Conservation (phyloP, 129 eudicot species). For the Centaurea solstitialis region DNA sequence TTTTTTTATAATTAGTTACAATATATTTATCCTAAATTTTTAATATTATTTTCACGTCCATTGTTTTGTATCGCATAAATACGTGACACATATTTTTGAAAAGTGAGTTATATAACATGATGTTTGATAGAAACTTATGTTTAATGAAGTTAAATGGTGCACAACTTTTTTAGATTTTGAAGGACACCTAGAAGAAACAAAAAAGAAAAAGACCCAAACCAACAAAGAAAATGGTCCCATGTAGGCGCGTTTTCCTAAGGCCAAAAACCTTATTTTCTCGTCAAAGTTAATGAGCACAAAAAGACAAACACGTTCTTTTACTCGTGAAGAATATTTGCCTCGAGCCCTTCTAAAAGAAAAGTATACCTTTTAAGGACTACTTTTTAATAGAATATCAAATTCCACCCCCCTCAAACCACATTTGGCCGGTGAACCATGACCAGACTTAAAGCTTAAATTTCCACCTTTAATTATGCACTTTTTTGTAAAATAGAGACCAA, state of each 20-base stretch:
- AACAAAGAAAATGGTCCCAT: background rate
- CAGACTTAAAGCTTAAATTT: constrained; percentile 21
- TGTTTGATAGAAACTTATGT: background rate
- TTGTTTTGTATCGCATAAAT: too few relatives aligned
- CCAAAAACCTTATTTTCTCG: constrained; percentile 7
- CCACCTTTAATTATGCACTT: background rate
- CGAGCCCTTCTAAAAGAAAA: constrained; percentile 2
- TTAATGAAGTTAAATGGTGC: background rate
- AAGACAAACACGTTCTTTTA: constrained; percentile 20
- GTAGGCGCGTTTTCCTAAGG: background rate
- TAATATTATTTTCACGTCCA: too few relatives aligned
- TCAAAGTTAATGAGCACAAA: constrained; percentile 15
- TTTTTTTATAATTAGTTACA: too few relatives aligned
- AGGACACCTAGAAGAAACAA: background rate
- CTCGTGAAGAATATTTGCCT: constrained; percentile 15
- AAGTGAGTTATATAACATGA: background rate
- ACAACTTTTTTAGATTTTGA: background rate
- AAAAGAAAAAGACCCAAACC: background rate
- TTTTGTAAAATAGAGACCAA: background rate
- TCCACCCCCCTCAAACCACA: background rate
- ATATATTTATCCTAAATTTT: too few relatives aligned
- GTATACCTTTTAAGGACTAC: background rate
- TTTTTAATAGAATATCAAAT: background rate
- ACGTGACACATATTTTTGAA: too few relatives aligned
- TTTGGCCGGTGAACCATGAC: constrained; percentile 19